Evolutionary conservation across 2,329 filamentous ascomycete genomes (phyloP).

Genomic region (Apiospora kogelbergensis): DNA sequence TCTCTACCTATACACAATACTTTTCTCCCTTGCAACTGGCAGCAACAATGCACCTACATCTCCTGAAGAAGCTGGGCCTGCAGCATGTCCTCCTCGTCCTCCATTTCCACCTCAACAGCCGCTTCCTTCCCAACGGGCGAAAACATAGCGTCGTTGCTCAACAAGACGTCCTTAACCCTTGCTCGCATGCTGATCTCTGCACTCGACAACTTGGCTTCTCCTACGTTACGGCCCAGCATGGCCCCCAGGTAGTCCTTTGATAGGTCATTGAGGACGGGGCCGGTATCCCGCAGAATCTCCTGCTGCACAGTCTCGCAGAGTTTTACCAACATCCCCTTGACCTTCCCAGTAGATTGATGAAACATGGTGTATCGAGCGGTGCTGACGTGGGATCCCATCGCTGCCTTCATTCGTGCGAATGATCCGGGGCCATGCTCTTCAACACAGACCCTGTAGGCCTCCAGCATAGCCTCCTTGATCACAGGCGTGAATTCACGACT

Average conservation of each 20-base stretch:
- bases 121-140: background rate
- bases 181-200: conserved; percentile 19
- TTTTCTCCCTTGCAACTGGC: background rate
- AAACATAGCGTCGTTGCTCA: background rate
- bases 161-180: conserved; percentile 11
- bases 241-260: conserved; percentile 12
- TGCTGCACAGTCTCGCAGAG: conserved; percentile 30
- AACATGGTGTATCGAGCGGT: conserved; percentile 48
- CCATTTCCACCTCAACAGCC: background rate
- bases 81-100: background rate
- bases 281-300: conserved; percentile 9
- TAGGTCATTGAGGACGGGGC: background rate
- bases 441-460: background rate
- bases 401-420: conserved; percentile 48
- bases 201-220: conserved; percentile 16
- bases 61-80: background rate
- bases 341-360: conserved; percentile 38
- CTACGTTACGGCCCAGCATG: conserved; percentile 13
- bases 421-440: background rate
- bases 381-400: conserved; percentile 47
- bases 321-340: conserved; percentile 37
- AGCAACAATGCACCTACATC: background rate
- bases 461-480: background rate
- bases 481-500: conserved; percentile 11
- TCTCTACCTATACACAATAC: background rate